Conservation (phyloP, 2,329 filamentous ascomycete species). For the Cladophialophora exuberans region DNA sequence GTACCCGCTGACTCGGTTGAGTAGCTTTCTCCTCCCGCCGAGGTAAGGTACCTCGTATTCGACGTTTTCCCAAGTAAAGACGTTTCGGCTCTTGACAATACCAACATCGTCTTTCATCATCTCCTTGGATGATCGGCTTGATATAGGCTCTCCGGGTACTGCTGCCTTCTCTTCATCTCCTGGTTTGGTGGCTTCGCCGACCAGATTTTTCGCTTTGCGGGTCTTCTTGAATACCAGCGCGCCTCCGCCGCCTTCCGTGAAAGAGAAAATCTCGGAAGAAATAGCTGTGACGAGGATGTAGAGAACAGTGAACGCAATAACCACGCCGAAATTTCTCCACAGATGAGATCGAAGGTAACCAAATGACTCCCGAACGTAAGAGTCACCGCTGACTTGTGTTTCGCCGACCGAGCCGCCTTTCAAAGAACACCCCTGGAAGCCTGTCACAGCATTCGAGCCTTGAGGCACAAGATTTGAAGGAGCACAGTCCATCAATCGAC, state of each 20-base stretch:
- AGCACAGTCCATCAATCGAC: conserved; percentile 61
- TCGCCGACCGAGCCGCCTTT: conserved; percentile 59
- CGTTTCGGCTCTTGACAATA: conserved; percentile 61
- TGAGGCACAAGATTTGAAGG: conserved; percentile 63
- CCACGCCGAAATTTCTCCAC: conserved; percentile 76
- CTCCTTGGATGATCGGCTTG: conserved; percentile 38
- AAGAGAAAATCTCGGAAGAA: conserved; percentile 67
- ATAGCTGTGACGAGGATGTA: conserved; percentile 74
- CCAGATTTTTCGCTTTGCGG: conserved; percentile 60
- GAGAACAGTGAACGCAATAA: conserved; percentile 74
- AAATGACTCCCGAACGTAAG: conserved; percentile 60
- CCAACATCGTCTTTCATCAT: conserved; percentile 38
- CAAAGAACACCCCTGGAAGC: conserved; percentile 65
- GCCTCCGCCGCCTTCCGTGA: conserved; percentile 60
- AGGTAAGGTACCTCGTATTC: conserved; percentile 74
- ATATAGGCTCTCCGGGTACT: conserved; percentile 34
- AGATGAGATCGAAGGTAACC: conserved; percentile 57
- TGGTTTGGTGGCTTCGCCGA: conserved; percentile 47
- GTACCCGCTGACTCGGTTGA: conserved; percentile 74
- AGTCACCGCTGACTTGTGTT: conserved; percentile 55
- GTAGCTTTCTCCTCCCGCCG: conserved; percentile 62
- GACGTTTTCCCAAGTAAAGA: conserved; percentile 73
- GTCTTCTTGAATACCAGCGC: conserved; percentile 73
- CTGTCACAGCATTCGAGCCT: conserved; percentile 58
- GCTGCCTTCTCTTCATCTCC: conserved; percentile 62